Evolutionary conservation across 331 rosid genomes (phyloP).

Genomic region (Phaseolus coccineus): DNA sequence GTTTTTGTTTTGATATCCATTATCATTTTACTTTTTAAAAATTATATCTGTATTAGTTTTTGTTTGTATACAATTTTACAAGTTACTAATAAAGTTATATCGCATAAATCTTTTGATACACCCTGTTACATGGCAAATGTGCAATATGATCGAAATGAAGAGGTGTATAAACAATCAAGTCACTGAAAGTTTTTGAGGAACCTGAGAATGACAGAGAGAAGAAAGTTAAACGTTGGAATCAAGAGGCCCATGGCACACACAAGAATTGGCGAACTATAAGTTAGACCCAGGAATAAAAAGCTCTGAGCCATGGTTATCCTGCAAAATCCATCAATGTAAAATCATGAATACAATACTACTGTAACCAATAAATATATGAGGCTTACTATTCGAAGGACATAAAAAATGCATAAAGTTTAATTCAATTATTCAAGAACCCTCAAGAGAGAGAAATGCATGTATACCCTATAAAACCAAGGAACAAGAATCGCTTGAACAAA

Average conservation of each 20-base stretch:
- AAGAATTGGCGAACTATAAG: slow-evolving; percentile 79
- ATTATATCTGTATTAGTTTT: background rate
- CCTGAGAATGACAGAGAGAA: slow-evolving; percentile 69
- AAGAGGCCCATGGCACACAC: slow-evolving; percentile 78
- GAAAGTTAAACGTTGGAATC: slow-evolving; percentile 68
- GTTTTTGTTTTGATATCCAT: background rate
- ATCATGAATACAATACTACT: background rate
- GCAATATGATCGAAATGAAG: background rate
- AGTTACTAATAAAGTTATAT: background rate
- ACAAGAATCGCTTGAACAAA: slow-evolving; percentile 65
- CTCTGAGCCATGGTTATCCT: slow-evolving; percentile 75
- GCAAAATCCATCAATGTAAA: slow-evolving; percentile 47
- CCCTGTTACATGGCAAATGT: background rate
- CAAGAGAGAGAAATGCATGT: background rate
- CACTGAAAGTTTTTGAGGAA: background rate
- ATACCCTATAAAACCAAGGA: slow-evolving; percentile 78
- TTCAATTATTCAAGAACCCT: background rate
- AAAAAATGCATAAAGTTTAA: background rate
- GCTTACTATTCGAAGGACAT: too few species aligned
- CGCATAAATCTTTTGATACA: background rate
- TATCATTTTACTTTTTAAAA: background rate
- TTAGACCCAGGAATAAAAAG: slow-evolving; percentile 66
- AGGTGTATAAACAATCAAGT: background rate
- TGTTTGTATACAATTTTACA: background rate
- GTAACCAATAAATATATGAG: background rate